Conservation (phyloP, 345 rosid species). For the Trapa incisa region DNA sequence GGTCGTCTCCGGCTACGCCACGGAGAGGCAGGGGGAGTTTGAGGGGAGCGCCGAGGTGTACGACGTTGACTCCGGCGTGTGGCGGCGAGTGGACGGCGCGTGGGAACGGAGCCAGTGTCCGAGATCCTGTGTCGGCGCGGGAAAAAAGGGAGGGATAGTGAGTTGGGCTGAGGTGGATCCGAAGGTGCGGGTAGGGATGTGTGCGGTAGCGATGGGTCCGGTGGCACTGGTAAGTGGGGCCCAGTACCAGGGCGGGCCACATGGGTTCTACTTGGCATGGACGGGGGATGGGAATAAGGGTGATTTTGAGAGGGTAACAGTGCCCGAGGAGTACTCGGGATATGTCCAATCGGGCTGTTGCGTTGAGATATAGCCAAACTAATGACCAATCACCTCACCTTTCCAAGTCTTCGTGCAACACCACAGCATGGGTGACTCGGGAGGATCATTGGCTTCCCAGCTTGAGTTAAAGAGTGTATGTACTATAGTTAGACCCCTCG, state of each 20-base stretch:
- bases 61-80: conserved; percentile 14
- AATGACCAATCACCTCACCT: too few species aligned
- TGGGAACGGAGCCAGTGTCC: conserved; percentile 27
- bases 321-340: conserved; percentile 29
- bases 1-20: conserved; percentile 39
- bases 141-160: conserved; percentile 4
- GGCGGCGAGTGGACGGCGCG: conserved; percentile 25
- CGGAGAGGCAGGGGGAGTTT: conserved; percentile 29
- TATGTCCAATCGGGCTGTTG: conserved; percentile 46
- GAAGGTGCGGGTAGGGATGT: conserved; percentile 14
- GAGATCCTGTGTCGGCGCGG: conserved; percentile 15
- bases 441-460: too few species aligned
- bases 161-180: conserved; percentile 9
- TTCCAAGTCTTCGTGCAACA: too few species aligned
- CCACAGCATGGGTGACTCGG: too few species aligned
- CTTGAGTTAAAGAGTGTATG: too few species aligned
- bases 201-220: conserved; percentile 15
- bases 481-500: too few species aligned
- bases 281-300: conserved; percentile 9
- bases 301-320: conserved; percentile 23
- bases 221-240: conserved; percentile 21
- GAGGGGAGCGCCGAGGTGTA: conserved; percentile 26
- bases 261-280: conserved; percentile 16
- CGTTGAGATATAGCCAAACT: conserved; percentile 18
- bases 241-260: conserved; percentile 25